Evolutionary conservation across 2,329 filamentous ascomycete genomes (phyloP).

Genomic region (Phialemonium atrogriseum): DNA sequence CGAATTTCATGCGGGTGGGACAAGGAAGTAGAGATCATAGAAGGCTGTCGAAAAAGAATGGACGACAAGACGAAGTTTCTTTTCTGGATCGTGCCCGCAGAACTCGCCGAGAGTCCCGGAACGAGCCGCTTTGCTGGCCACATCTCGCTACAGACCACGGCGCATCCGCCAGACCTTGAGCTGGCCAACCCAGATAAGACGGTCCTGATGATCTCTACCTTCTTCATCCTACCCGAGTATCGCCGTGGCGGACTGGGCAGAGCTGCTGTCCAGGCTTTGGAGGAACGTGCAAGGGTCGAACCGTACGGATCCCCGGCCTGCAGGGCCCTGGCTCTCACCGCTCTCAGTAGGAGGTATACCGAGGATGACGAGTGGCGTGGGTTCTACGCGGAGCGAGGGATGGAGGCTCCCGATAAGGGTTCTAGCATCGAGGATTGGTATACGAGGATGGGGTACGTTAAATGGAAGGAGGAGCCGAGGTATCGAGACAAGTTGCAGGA

Average conservation of each 20-base stretch:
- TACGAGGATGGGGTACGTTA: conserved; percentile 9
- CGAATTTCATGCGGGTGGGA: conserved; percentile 9
- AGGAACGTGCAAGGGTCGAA: conserved; percentile 6
- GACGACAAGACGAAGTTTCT: too few relatives aligned
- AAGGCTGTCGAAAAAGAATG: conserved; percentile 3
- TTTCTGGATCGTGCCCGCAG: too few relatives aligned
- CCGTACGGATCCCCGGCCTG: conserved; percentile 11
- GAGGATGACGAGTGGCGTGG: conserved; percentile 10
- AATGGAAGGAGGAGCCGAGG: conserved; percentile 5
- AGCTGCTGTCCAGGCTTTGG: conserved; percentile 7
- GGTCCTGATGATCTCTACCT: conserved; percentile 4
- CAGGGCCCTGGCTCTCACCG: conserved; percentile 6
- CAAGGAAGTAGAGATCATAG: conserved; percentile 1
- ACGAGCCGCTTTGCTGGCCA: too few relatives aligned
- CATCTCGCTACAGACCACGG: too few relatives aligned
- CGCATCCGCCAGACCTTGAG: conserved; percentile 6
- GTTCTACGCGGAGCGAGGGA: neutral
- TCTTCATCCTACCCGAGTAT: conserved; percentile 11
- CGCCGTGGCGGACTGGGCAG: conserved; percentile 7
- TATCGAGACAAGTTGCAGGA: conserved; percentile 4
- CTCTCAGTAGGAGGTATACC: conserved; percentile 7
- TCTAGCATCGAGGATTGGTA: conserved; percentile 8
- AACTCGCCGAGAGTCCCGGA: too few relatives aligned
- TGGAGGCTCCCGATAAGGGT: conserved; percentile 4
- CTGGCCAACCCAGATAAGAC: conserved; percentile 8